phyloP scores from a whole-genome alignment of 228 moss, liverwort and hornwort genomes.

The Sphagnum fallax region DNA sequence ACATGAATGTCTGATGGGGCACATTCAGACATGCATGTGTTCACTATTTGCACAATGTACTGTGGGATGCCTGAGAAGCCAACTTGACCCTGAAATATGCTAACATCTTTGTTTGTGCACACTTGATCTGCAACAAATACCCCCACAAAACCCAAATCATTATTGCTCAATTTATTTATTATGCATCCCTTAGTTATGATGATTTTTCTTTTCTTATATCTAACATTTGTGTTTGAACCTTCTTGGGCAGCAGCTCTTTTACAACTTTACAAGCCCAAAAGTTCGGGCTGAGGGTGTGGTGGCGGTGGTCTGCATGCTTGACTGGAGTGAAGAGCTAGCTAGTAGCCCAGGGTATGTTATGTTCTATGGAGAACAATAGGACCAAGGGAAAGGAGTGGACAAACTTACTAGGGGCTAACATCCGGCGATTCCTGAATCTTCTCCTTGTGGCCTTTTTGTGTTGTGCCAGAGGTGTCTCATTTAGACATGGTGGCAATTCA shows the following conservation, averaged over 20 bases:
- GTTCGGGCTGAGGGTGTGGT: too few species aligned
- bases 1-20: slow-evolving; percentile 7
- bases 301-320: too few species aligned
- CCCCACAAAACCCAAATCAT: slow-evolving; percentile 1
- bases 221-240: too few species aligned
- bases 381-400: neutral
- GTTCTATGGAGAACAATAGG: neutral
- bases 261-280: too few species aligned
- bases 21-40: slow-evolving; percentile 8
- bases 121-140: slow-evolving; percentile 3
- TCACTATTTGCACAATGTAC: slow-evolving; percentile 8
- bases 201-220: neutral
- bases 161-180: neutral
- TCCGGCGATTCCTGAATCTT: slow-evolving; percentile 4
- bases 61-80: slow-evolving; percentile 4
- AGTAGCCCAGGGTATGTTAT: too few species aligned
- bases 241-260: too few species aligned
- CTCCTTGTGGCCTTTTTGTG: neutral
- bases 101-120: slow-evolving; percentile 11
- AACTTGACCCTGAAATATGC: slow-evolving; percentile 9
- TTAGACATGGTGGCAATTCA: neutral
- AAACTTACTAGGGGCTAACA: slow-evolving; percentile 8
- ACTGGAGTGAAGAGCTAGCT: too few species aligned
- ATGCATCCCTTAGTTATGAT: too few species aligned
- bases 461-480: slow-evolving; percentile 1